These are phyloP conservation scores for Podosphaera leucotricha DNA, from an alignment of 2,329 filamentous ascomycete genomes.

Conservation along the genomic window DNA sequence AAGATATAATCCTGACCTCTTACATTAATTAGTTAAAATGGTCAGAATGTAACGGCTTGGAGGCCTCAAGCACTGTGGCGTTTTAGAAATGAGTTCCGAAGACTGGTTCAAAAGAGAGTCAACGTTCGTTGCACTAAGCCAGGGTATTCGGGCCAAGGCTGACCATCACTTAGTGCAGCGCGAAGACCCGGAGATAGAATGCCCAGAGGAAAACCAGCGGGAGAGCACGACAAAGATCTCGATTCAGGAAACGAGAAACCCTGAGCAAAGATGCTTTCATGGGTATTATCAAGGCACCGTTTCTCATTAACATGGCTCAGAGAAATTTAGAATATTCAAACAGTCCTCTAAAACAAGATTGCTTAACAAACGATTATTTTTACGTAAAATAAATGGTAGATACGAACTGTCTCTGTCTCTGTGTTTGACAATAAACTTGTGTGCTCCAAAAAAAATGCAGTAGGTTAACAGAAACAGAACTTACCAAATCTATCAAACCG, in stretches of 20 bases:
- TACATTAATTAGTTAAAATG: no score
- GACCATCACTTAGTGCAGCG: neutral
- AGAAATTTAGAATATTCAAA: no score
- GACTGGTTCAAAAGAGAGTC: neutral
- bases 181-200: neutral
- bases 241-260: neutral
- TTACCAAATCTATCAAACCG: neutral
- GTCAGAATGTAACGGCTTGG: neutral
- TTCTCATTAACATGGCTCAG: neutral
- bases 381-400: neutral
- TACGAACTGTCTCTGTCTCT: neutral
- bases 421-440: conserved; percentile 1
- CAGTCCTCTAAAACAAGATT: no score
- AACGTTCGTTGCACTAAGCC: neutral
- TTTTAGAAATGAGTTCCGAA: neutral
- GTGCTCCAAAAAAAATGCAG: neutral
- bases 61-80: neutral
- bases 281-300: neutral
- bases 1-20: no score
- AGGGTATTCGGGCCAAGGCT: neutral
- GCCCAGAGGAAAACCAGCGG: neutral
- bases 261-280: neutral
- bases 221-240: neutral
- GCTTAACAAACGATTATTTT: neutral
- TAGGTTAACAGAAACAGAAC: no score